Evolutionary conservation across 768 basidiomycete species (phyloP).

Genomic region (Phallus indusiatus): DNA sequence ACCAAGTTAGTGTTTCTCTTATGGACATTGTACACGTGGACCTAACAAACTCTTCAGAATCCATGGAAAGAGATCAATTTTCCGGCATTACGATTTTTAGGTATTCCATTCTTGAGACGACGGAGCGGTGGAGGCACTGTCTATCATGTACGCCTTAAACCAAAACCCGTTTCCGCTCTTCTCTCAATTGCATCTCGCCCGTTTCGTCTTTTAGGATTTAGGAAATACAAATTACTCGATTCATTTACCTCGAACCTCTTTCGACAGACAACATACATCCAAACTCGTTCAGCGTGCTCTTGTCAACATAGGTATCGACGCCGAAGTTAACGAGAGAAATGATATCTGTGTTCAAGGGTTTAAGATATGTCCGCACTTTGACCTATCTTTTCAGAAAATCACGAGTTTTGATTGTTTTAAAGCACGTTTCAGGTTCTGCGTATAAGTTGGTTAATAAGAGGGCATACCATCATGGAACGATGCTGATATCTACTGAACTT

Average conservation of each 20-base stretch:
- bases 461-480: constrained; percentile 97
- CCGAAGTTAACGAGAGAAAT: constrained; percentile 79
- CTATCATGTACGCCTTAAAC: constrained; percentile 87
- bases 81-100: constrained; percentile 34
- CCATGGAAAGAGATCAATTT: constrained; percentile 98
- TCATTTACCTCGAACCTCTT: constrained; percentile 71
- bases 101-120: constrained; percentile 72
- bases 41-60: constrained; percentile 51
- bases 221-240: constrained; percentile 98
- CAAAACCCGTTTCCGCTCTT: neutral
- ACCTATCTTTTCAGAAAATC: no score
- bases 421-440: constrained; percentile 91
- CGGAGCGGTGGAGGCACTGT: constrained; percentile 94
- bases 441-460: constrained; percentile 89
- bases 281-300: constrained; percentile 72
- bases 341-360: constrained; percentile 77
- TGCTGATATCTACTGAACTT: constrained; percentile 84
- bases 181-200: neutral
- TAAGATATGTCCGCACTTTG: constrained; percentile 98
- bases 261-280: constrained; percentile 72
- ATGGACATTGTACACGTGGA: neutral
- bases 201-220: constrained; percentile 52
- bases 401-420: constrained; percentile 8
- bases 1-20: constrained; percentile 37
- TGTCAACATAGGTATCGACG: constrained; percentile 63